Evolutionary conservation across 2,329 filamentous ascomycete genomes (phyloP), one percentile per base, ranked within the genome.

Genomic region (Phyllosticta citribraziliensis): DNA sequence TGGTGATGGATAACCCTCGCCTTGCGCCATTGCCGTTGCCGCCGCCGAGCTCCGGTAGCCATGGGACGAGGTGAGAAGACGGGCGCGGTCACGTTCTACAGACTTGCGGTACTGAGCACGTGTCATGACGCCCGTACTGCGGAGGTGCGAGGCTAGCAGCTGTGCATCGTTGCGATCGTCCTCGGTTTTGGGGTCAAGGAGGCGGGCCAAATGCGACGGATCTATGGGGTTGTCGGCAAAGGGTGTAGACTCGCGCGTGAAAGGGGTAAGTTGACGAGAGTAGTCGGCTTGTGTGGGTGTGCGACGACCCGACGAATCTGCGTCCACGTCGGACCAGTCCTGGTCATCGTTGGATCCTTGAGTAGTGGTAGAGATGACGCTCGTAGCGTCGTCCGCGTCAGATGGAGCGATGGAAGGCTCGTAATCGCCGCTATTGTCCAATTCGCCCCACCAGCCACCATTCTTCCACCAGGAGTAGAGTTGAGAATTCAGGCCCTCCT

Each of bases 401-500:
- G 76, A 70, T 24, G 35, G 20, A n/a, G 53, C 55, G 11, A 78
- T 72, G 2, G 72, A 68, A 0, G 86, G 86, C 33, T 79, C 73
- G 71, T 92, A 97, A 64, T 93, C 88, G 27, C 88, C 89, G 68
- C 89, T 96, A 5, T 80, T 80, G 70, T 97, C 93, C 33, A 86
- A 80, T 17, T 87, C 86, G 1, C 93, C 92, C 86, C 91, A 97
- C 77, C 89, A 89, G 8, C 89, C 91, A 20, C 90, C 91, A 59
- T 81, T 79, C 58, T 88, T 85, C 88, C 91, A 97, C 84, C 92
- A 94, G 30, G 80, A 79, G 71, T 97, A 97, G 1, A 97, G 76
- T 62, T 85, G 86, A 2, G 82, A 80, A 65, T 93, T 88, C 2
- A 97, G 78, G 50, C 84, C 82, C 27, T 82, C 81, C 66, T 94